phyloP scores from a whole-genome alignment of 352 stramenopile species.

The Phytophthora quininea region DNA sequence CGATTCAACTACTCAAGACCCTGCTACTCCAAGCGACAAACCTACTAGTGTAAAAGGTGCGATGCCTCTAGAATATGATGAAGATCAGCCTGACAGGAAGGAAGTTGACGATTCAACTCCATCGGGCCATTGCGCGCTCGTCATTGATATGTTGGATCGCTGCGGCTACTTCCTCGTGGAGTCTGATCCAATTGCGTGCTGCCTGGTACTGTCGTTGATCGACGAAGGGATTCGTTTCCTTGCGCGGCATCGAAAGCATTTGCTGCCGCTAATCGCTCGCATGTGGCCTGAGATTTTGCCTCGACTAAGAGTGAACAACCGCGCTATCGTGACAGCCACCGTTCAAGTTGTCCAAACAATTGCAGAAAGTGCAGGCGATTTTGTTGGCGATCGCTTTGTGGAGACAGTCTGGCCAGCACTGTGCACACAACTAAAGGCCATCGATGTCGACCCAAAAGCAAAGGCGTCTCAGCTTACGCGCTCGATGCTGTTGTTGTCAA shows the following conservation, averaged over 20 bases:
- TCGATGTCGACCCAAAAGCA: slow-evolving; percentile 37
- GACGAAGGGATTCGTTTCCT: slow-evolving; percentile 66
- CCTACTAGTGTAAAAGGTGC: slow-evolving; percentile 53
- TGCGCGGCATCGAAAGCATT: slow-evolving; percentile 40
- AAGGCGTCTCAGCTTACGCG: slow-evolving; percentile 51
- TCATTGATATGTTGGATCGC: slow-evolving; percentile 78
- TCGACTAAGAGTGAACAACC: slow-evolving; percentile 60
- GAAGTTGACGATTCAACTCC: slow-evolving; percentile 6
- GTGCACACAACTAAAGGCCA: slow-evolving; percentile 43
- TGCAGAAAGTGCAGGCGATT: slow-evolving; percentile 65
- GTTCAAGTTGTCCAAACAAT: slow-evolving; percentile 60
- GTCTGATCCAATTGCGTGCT: slow-evolving; percentile 71
- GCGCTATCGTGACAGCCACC: slow-evolving; percentile 65
- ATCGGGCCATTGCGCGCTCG: slow-evolving; percentile 54
- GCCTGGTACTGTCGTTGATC: slow-evolving; percentile 76
- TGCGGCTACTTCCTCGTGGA: slow-evolving; percentile 80
- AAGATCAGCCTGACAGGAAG: slow-evolving; percentile 31
- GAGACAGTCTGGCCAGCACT: slow-evolving; percentile 79
- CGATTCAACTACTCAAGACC: slow-evolving; percentile 16
- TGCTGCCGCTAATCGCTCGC: slow-evolving; percentile 79
- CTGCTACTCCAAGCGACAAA: slow-evolving; percentile 11
- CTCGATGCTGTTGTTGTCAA: slow-evolving; percentile 68
- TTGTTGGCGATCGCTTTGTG: slow-evolving; percentile 83
- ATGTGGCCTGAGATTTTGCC: slow-evolving; percentile 77
- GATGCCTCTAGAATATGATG: slow-evolving; percentile 74